Base-by-base conservation (phyloP, 2,329 filamentous ascomycete genomes). In the Exophiala lecanii-corni region DNA sequence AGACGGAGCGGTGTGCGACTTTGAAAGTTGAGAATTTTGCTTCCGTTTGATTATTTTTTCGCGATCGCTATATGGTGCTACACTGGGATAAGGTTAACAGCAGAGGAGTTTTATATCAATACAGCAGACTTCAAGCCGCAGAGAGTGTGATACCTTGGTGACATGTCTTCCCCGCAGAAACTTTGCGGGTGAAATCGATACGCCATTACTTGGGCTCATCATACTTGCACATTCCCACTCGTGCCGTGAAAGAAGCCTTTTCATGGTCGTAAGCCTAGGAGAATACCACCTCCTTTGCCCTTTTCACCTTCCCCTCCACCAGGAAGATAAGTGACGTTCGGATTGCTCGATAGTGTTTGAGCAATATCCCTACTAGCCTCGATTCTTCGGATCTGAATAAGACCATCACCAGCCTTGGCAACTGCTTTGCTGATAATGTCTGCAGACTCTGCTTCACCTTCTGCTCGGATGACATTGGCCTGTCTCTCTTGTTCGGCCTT, bases 401-500 rank as follows among this genome's bases (percentile, higher is more conserved):
- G 74, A 32, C 92, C 92, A 67, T 95, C 91, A 55, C 92, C 92
- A 45, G 81, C 79, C 81, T 94, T 96, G 56, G 87, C 82, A 57
- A 98, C 89, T 15, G 91, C 91, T 73, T 84, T 92, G 70, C 81
- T 84, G 65, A 98, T 97, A 53, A 89, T 94, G 42, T 98, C 92
- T 36, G 92, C 92, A 59, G 84, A 87, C 78, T 97, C 91, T 56
- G 91, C 91, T 71, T 98, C 92, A 64, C 92, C 92, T 78, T 98
- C 92, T 39, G 92, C 92, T 43, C 92, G 81, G 68, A 98, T 98
- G 61, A 98, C 92, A 71, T 92, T 97, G 58, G 92, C 92, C 73
- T 98, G 92, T 60, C 92, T 79, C 74, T 98, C 92, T 75, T 98
- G 92, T 78, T 98, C 92, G 49, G 92, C 92, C 67, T 88, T 88